phyloP scores from a whole-genome alignment of 164 flowering plant genomes.

The Stephania yunnanensis region DNA sequence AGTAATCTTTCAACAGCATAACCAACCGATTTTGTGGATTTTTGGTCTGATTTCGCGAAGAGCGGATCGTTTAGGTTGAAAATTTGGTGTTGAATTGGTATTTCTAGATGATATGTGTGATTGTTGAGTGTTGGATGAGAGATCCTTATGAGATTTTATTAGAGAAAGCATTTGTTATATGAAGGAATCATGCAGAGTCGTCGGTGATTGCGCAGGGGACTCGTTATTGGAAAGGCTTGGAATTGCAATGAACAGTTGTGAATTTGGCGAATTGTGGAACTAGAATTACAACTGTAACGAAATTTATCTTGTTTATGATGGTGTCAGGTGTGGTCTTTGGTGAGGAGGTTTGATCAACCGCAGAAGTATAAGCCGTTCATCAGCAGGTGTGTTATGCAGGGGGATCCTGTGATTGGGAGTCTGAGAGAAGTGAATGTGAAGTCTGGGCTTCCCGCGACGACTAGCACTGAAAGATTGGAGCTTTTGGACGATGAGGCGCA shows the following conservation, averaged over 20 bases:
- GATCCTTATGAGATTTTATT: constrained; percentile 15
- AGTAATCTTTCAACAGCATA: not conserved
- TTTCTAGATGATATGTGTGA: not conserved
- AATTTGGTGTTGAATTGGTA: not conserved
- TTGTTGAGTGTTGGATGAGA: not conserved
- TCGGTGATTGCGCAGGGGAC: too few relatives aligned
- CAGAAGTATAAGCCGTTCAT: constrained; percentile 83
- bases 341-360: constrained; percentile 86
- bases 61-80: not conserved
- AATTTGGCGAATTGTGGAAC: not conserved
- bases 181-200: not conserved
- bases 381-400: constrained; percentile 66
- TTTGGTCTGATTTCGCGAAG: not conserved
- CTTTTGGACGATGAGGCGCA: constrained; percentile 76
- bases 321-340: constrained; percentile 75
- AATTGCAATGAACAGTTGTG: constrained; percentile 1
- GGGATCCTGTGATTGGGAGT: constrained; percentile 74
- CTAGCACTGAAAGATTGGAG: constrained; percentile 81
- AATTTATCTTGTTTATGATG: constrained; percentile 17
- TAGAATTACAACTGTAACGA: not conserved
- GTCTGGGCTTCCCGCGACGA: constrained; percentile 87
- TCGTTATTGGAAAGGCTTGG: constrained; percentile 21
- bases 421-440: constrained; percentile 83
- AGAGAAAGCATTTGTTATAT: not conserved
- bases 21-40: not conserved